A percentile compares a stretch with the other conserved stretches of the same genome.
phyloP scores from a whole-genome alignment of 2,329 filamentous ascomycete species.

The Colletotrichum euphorbiae region DNA sequence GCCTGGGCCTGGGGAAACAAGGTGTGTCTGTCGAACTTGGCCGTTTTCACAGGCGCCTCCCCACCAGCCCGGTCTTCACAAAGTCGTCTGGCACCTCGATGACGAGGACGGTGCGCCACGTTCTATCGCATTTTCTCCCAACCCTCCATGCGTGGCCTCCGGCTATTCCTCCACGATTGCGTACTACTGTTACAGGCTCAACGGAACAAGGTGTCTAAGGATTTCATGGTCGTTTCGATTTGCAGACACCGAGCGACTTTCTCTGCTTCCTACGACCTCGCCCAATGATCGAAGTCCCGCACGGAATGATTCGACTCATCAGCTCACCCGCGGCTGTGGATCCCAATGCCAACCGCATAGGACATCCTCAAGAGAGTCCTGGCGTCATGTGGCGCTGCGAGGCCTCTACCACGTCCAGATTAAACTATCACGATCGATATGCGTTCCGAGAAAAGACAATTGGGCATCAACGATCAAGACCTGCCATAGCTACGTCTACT shows the following conservation, averaged over 20 bases:
- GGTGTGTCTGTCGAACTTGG: too few species aligned
- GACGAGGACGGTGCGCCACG: slow-evolving; percentile 67
- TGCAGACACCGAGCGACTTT: slow-evolving; percentile 65
- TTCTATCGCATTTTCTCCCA: slow-evolving; percentile 75
- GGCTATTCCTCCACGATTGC: slow-evolving; percentile 73
- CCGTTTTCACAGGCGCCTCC: too few species aligned
- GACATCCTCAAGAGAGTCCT: too few species aligned
- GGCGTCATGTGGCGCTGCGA: too few species aligned
- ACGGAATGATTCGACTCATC: slow-evolving; percentile 68
- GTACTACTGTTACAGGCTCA: slow-evolving; percentile 72
- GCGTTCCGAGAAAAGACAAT: too few species aligned
- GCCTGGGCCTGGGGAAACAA: too few species aligned
- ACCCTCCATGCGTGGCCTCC: slow-evolving; percentile 73
- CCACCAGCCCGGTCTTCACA: too few species aligned
- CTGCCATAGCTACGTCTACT: too few species aligned
- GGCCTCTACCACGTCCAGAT: too few species aligned
- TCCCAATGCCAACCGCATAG: slow-evolving; percentile 41
- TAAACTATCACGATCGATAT: too few species aligned
- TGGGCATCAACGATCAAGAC: too few species aligned
- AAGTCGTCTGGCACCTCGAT: too few species aligned
- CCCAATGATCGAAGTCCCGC: slow-evolving; percentile 59
- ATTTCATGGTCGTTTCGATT: slow-evolving; percentile 66
- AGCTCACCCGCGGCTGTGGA: slow-evolving; percentile 64
- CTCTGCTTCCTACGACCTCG: slow-evolving; percentile 70
- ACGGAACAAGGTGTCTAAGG: slow-evolving; percentile 59